Conservation (phyloP, 163 green algal genomes). For the Prototheca cutis region DNA sequence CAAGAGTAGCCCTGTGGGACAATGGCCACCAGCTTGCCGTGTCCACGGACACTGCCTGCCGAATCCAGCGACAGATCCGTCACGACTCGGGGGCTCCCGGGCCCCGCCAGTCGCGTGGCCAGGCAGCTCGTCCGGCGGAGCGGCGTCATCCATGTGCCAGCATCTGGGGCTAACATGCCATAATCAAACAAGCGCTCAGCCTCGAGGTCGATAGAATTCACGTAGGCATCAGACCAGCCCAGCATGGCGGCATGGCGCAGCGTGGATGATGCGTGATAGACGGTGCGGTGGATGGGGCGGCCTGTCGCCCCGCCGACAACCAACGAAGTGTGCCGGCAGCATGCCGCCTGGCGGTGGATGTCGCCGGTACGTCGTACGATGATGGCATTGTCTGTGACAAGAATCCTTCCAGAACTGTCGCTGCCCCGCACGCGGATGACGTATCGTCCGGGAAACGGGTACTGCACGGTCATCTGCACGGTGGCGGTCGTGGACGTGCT, state of each 20-base stretch:
- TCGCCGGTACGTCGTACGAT: conserved; percentile 8
- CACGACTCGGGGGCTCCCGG: no score
- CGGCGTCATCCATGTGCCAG: neutral
- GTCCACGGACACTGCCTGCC: conserved; percentile 1
- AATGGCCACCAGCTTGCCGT: conserved; percentile 12
- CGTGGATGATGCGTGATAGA: neutral
- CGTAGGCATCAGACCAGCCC: conserved; percentile 11
- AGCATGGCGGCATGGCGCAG: neutral
- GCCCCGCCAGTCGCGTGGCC: conserved; percentile 11
- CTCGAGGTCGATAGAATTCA: conserved; percentile 13
- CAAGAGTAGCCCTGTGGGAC: conserved; percentile 5
- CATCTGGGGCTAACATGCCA: neutral
- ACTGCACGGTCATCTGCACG: neutral
- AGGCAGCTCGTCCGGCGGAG: conserved; percentile 4
- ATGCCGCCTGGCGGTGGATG: neutral
- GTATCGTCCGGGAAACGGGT: conserved; percentile 12
- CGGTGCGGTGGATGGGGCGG: conserved; percentile 1
- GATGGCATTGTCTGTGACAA: conserved; percentile 2
- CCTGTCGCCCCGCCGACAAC: conserved; percentile 7
- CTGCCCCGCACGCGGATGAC: neutral
- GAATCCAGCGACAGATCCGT: no score
- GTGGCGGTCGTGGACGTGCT: neutral
- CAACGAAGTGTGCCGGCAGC: conserved; percentile 7
- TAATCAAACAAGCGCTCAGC: conserved; percentile 30
- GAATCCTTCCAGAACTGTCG: neutral